phyloP scores from a whole-genome alignment of 2,329 filamentous ascomycete genomes.

The Phialocephala subalpina region DNA sequence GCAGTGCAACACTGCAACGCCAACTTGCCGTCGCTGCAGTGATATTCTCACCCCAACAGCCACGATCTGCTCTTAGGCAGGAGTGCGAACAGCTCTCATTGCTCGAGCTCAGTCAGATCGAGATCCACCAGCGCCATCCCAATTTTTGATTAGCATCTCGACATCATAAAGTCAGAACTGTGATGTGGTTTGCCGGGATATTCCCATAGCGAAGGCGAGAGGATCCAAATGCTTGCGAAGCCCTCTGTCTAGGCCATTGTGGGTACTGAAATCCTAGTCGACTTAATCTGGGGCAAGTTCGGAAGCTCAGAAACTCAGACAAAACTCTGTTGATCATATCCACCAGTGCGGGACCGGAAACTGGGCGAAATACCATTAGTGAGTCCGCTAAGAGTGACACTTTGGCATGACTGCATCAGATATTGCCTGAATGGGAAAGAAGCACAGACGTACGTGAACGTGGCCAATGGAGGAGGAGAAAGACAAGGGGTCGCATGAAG shows the following conservation, averaged over 20 bases:
- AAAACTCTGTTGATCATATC: not conserved
- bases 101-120: not conserved
- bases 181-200: not conserved
- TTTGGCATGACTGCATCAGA: not conserved
- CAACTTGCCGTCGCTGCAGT: not conserved
- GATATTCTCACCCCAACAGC: not conserved
- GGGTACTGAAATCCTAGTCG: not conserved
- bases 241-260: not conserved
- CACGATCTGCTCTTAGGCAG: not conserved
- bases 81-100: not conserved
- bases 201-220: not conserved
- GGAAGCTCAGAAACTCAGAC: slow-evolving; percentile 1
- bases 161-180: not conserved
- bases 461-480: not conserved
- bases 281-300: not conserved
- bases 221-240: not conserved
- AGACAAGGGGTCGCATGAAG: not conserved
- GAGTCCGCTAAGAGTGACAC: not conserved
- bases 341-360: not conserved
- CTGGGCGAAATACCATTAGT: not conserved
- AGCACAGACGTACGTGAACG: not conserved
- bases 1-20: not conserved
- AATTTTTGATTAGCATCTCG: not conserved
- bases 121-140: not conserved
- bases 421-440: not conserved